Base-by-base conservation (phyloP, 208 protist genomes). In the Zelonia costaricensis region DNA sequence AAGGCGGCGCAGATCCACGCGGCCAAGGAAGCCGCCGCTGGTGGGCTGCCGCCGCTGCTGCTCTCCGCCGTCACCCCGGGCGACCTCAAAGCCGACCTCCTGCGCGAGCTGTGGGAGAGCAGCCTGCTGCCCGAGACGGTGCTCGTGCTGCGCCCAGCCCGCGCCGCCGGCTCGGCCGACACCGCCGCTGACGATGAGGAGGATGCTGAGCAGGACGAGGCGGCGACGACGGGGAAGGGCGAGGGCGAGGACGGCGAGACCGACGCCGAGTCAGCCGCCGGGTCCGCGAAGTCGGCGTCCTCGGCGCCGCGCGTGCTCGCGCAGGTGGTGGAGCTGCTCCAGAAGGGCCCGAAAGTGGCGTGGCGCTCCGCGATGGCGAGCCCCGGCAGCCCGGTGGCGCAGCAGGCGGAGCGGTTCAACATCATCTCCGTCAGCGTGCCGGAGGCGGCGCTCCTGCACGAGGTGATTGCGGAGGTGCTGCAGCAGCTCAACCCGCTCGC, bases 11-110 rank as follows among this genome's bases (percentile, higher is more conserved):
- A 48, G 4, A 79, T 91, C 47, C 43, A 39, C 16, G 75, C 79
- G 5, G 56, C 54, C 3, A 66, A 86, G 45, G 46, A 62, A 63
- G 38, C 33, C 8, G 35, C 49, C 69, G 9, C 51, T 58, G 27
- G 48, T 65, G 23, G n/a, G n/a, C n/a, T n/a, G n/a, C 63, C 78
- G 43, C 88, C 88, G 6, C 43, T 92, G 47, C 80, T 95, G 15
- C 65, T 95, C 27, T 60, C 53, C 27, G 71, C 62, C 44, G 6
- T 70, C n/a, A 55, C 66, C 10, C 3, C 48, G 16, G 53, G 23
- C 1, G 59, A 62, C 35, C 35, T 71, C 5, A 33, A 72, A 16
- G 4, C 16, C 8, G 27, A 13, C 0, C 30, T 72, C 3, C 49
- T 78, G 7, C 56, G 51, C 12, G 39, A 38, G 9, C 44, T 74